Evolutionary conservation across 2,329 filamentous ascomycete species (phyloP), one percentile per base, ranked within the genome.

Genomic region (Colletotrichum lentis): DNA sequence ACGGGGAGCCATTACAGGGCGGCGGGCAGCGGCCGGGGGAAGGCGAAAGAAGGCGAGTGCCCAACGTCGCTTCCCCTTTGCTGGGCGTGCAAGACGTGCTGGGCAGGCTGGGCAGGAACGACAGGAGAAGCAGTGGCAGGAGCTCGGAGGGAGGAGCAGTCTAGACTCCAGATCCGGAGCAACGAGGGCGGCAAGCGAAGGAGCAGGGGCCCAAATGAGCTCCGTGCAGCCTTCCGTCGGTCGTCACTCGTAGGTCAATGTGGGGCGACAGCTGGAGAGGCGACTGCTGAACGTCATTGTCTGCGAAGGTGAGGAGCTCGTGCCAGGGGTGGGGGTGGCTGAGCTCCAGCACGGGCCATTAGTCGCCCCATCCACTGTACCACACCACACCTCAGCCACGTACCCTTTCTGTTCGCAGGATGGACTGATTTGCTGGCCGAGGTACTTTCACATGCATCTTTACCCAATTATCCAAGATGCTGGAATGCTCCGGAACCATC

Each of bases 251-350:
- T 16, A 57, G 22, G 22, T 35, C 8, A 7, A 35, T 10, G 7
- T 35, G 54, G n/a, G 10, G 31, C n/a, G 20, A 24, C 20, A 20
- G 35, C 31, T 10, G 8, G 8, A 35, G 65, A 50, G 62, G 66
- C 66, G 66, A 69, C 53, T 47, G 35, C 52, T 44, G 46, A 55
- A 65, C 66, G 66, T 69, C 66, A 69, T 69, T 50, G 62, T 39
- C 61, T 31, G 35, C 61, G 22, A 54, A 20, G 50, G n/a, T 49
- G 44, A 61, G 56, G 50, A 66, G 66, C 66, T 69, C 22, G 50
- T 66, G 66, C 62, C 62, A 61, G 44, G 44, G 55, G 55, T 60
- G 55, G 62, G 65, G 55, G 62, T 66, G 62, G 49, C 62, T 69
- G 44, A 52, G 62, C 37, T n/a, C 5, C 0, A 3, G 22, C 54